phyloP scores from a whole-genome alignment of 805 yeast species.

The Kodamaea leandrae region DNA sequence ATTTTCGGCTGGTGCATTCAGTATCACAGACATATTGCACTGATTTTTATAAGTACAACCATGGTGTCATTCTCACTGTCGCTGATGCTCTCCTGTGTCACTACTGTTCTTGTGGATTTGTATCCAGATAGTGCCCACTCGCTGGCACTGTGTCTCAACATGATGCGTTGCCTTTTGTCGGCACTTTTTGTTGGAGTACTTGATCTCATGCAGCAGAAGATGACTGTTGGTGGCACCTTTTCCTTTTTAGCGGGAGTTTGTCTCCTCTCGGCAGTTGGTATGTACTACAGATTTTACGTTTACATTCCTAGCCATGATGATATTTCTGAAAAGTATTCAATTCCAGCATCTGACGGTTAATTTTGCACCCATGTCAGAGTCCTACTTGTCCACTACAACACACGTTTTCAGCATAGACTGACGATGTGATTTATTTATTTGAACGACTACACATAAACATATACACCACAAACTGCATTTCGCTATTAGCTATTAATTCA shows the following conservation, averaged over 20 bases:
- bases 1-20: constrained; percentile 75
- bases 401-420: too few species aligned
- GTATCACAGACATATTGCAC: constrained; percentile 44
- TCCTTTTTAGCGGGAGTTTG: constrained; percentile 63
- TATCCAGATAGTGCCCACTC: constrained; percentile 69
- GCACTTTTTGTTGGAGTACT: constrained; percentile 71
- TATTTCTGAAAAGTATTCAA: neutral
- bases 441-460: too few species aligned
- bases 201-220: constrained; percentile 50
- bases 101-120: constrained; percentile 70
- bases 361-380: too few species aligned
- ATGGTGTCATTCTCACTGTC: constrained; percentile 56
- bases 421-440: neutral
- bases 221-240: constrained; percentile 74
- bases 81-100: constrained; percentile 52
- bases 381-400: too few species aligned
- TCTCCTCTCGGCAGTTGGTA: neutral
- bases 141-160: constrained; percentile 67
- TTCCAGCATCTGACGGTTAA: neutral
- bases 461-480: too few species aligned
- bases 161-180: constrained; percentile 66
- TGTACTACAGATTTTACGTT: constrained; percentile 8
- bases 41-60: constrained; percentile 57
- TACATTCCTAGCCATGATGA: neutral
- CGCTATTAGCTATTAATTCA: too few species aligned